Evolutionary conservation across 1,284 basidiomycete species (phyloP).

Genomic region (Puccinia novopanici): DNA sequence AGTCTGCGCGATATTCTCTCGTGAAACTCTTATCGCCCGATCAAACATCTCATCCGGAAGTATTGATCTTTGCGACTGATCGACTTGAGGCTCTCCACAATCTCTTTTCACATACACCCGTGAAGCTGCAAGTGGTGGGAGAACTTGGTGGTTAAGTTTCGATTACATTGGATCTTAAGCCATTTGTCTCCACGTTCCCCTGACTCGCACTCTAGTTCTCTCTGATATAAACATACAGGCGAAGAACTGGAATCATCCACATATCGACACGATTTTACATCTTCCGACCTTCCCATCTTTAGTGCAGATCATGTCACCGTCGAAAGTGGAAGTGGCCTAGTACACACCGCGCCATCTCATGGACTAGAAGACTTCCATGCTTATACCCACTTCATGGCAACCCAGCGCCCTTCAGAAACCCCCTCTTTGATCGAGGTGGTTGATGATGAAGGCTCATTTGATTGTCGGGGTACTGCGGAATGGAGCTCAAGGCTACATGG

Average conservation of each 20-base stretch:
- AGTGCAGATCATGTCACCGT: slow-evolving; percentile 73
- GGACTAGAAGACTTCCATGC: slow-evolving; percentile 82
- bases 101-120: slow-evolving; percentile 3
- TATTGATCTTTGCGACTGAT: slow-evolving; percentile 45
- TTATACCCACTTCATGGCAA: slow-evolving; percentile 56
- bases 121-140: slow-evolving; percentile 5
- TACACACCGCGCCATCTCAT: slow-evolving; percentile 93
- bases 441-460: slow-evolving; percentile 76
- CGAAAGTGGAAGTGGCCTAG: slow-evolving; percentile 89
- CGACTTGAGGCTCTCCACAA: slow-evolving; percentile 30
- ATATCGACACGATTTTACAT: slow-evolving; percentile 63
- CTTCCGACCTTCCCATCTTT: slow-evolving; percentile 62
- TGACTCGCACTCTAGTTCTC: background rate
- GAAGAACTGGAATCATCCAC: slow-evolving; percentile 73
- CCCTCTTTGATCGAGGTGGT: slow-evolving; percentile 61
- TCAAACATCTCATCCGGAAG: background rate
- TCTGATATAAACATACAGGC: slow-evolving; percentile 66
- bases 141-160: slow-evolving; percentile 45
- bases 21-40: slow-evolving; percentile 20
- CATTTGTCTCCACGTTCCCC: background rate
- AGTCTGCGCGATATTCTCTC: slow-evolving; percentile 28
- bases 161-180: background rate
- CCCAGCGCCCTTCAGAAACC: slow-evolving; percentile 54
- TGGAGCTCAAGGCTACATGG: slow-evolving; percentile 66
- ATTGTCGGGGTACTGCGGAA: slow-evolving; percentile 62